These are phyloP conservation scores for Epichloe glyceriae DNA, from an alignment of 2,329 filamentous ascomycete genomes.

Conservation along the genomic window DNA sequence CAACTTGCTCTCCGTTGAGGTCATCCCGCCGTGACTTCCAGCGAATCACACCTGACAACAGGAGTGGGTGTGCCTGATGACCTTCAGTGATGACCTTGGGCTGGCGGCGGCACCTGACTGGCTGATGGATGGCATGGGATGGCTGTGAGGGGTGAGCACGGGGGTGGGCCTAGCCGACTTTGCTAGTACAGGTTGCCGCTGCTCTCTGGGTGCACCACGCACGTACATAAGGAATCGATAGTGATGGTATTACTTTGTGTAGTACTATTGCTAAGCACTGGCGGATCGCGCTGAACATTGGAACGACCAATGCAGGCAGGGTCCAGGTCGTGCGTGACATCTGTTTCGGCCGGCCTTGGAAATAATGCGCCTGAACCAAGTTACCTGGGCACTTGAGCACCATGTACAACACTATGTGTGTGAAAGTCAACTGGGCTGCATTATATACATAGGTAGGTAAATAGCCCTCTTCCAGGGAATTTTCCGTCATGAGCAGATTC, in stretches of 20 bases:
- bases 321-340: not conserved
- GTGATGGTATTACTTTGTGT: too few relatives aligned
- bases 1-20: not conserved
- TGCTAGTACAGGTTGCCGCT: not conserved
- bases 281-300: too few relatives aligned
- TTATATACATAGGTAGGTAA: too few relatives aligned
- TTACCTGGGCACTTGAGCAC: not conserved
- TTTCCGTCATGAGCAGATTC: too few relatives aligned
- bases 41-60: slow-evolving; percentile 6
- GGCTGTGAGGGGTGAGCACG: not conserved
- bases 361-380: too few relatives aligned
- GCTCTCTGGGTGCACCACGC: not conserved
- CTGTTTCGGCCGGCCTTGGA: too few relatives aligned
- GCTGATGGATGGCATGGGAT: slow-evolving; percentile 8
- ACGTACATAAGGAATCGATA: not conserved
- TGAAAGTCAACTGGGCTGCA: not conserved
- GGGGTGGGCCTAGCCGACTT: not conserved
- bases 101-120: slow-evolving; percentile 13
- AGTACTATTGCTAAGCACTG: too few relatives aligned
- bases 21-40: not conserved
- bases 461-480: too few relatives aligned
- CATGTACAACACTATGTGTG: too few relatives aligned
- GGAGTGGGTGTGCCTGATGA: slow-evolving; percentile 13
- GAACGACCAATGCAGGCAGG: not conserved
- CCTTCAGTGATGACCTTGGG: slow-evolving; percentile 12